Evolutionary conservation across 345 rosid species (phyloP), one percentile per base, ranked within the genome.

Genomic region (Erodium maritimum): DNA sequence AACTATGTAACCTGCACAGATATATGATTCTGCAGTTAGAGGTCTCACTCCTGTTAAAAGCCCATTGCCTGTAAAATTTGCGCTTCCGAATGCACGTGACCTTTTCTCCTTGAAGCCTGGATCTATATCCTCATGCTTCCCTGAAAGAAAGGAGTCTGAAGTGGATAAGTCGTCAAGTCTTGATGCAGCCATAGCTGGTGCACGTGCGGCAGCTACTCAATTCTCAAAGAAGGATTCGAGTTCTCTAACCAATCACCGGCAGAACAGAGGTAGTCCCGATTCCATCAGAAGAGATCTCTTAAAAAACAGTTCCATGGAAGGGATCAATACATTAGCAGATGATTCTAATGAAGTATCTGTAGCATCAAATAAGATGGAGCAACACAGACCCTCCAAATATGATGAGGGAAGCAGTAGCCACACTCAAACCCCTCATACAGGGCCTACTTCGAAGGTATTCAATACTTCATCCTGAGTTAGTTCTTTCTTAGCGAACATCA

Each of bases 21-120:
- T 88, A 23, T 75, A 67, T 37, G 94, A 80, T 16, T 78, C 81
- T 75, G 91, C 96, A 37, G 77, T 79, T 59, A 78, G 96, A 78
- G 95, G 96, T 25, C 95, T 86, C n/a, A 67, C 64, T 52, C 78
- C 67, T 2, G 79, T 78, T 51, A 66, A 81, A 62, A 63, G 74
- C 59, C 84, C 86, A 56, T 64, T 68, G 67, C 69, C 81, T 0
- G 89, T 83, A 50, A 86, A 76, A 66, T 91, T 88, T 51, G 86
- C 79, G 6, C 83, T 86, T 61, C 95, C 95, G 59, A 65, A 85
- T 71, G 77, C 86, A 0, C 68, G 64, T n/a, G 89, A 84, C 69
- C 78, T 61, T 42, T 80, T 86, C 71, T 91, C 96, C 1, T 78
- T 91, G 61, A 84, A 78, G 70, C 95, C 96, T 0, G 94, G 94